These are phyloP conservation scores for Spongospora subterranea DNA, from an alignment of 208 protist genomes.

Conservation along the genomic window DNA sequence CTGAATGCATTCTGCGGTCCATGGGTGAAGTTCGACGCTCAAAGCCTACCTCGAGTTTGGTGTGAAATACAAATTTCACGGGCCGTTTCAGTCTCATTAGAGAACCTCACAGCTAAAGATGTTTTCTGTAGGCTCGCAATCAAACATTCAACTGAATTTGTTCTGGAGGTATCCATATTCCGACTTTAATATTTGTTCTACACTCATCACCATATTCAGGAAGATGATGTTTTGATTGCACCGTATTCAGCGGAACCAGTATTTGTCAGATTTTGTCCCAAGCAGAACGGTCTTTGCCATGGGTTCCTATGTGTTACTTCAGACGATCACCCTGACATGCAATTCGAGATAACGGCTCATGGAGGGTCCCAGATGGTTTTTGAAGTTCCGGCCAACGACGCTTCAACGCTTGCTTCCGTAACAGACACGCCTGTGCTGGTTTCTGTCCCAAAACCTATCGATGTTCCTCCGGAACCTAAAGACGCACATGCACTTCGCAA, in stretches of 20 bases:
- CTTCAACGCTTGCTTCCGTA: neutral
- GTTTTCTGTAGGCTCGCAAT: conserved; percentile 46
- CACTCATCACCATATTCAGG: neutral
- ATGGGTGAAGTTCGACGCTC: neutral
- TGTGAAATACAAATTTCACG: neutral
- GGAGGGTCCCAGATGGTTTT: conserved; percentile 40
- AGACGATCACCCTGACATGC: neutral
- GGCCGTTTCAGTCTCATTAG: neutral
- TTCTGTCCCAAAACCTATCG: neutral
- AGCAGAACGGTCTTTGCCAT: neutral
- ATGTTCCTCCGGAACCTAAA: neutral
- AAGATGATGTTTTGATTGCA: conserved; percentile 9
- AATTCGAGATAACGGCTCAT: neutral
- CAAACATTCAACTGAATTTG: neutral
- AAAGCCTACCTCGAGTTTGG: conserved; percentile 20
- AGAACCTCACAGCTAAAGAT: conserved; percentile 28
- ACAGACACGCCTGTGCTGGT: neutral
- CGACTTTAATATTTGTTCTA: neutral
- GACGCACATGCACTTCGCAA: conserved; percentile 12
- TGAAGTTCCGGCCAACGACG: neutral
- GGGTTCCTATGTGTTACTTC: neutral
- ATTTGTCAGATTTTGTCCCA: neutral
- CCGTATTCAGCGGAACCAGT: neutral
- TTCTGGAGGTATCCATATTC: neutral
- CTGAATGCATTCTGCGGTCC: conserved; percentile 35